Percentiles rank a stretch among this genome's conserved stretches.
Evolutionary conservation across 2,329 filamentous ascomycete species (phyloP).

Genomic region (Penicillium sp.): DNA sequence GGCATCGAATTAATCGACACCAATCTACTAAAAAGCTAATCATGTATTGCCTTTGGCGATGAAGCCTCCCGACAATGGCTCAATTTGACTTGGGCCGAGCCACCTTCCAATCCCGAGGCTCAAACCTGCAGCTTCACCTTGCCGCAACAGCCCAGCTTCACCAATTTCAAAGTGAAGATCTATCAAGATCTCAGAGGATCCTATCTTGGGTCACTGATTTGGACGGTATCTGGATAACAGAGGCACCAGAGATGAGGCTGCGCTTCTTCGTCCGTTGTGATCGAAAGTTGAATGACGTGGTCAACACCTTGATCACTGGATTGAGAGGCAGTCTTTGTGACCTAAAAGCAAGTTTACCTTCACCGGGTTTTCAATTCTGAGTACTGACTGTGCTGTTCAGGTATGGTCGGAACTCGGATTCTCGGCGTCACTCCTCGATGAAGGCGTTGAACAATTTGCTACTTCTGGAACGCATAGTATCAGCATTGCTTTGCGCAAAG

Average conservation of each 20-base stretch:
- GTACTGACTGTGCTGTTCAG: slow-evolving; percentile 17
- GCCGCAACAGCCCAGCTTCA: background rate
- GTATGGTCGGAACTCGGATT: slow-evolving; percentile 36
- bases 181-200: background rate
- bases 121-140: slow-evolving; percentile 5
- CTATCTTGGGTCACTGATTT: background rate
- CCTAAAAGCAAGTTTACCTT: too few species aligned
- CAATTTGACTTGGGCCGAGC: slow-evolving; percentile 9
- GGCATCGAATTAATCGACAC: too few species aligned
- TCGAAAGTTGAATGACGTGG: background rate
- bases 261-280: slow-evolving; percentile 24
- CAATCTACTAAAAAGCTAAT: too few species aligned
- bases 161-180: background rate
- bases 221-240: slow-evolving; percentile 29
- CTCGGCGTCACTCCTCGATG: slow-evolving; percentile 20
- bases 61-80: slow-evolving; percentile 21
- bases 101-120: background rate
- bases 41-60: background rate
- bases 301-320: slow-evolving; percentile 12
- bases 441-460: background rate
- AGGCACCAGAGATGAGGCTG: slow-evolving; percentile 30
- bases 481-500: slow-evolving; percentile 24
- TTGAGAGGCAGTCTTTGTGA: slow-evolving; percentile 25
- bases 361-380: too few species aligned
- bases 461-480: slow-evolving; percentile 14